Conservation (phyloP, 805 yeast genomes). For the Saturnispora besseyi region DNA sequence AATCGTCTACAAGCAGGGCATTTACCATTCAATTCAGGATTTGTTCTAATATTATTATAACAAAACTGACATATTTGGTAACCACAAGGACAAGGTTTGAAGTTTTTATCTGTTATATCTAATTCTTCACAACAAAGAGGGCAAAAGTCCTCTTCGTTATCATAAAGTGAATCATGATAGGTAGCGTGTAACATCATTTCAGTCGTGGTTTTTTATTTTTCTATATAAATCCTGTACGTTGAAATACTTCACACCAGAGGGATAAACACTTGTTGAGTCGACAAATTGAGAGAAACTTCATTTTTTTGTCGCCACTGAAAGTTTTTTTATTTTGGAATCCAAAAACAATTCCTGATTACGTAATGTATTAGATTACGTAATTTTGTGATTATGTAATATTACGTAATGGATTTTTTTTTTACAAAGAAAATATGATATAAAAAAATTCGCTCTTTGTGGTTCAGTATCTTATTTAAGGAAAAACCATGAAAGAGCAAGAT, state of each 20-base stretch:
- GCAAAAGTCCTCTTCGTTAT: slow-evolving; percentile 67
- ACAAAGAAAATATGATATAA: no score
- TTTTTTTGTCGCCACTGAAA: slow-evolving; percentile 1
- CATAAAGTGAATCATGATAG: slow-evolving; percentile 49
- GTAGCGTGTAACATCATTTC: slow-evolving; percentile 14
- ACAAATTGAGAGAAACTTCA: background rate
- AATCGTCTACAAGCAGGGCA: slow-evolving; percentile 97
- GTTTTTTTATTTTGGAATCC: background rate
- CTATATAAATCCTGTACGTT: background rate
- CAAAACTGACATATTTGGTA: slow-evolving; percentile 98
- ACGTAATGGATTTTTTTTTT: no score
- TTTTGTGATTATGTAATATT: background rate
- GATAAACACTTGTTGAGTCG: background rate
- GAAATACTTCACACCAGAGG: background rate
- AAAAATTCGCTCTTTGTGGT: no score
- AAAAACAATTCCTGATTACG: background rate
- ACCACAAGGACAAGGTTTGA: slow-evolving; percentile 99
- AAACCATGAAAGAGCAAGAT: no score
- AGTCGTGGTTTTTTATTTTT: slow-evolving; percentile 2
- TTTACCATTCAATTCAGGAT: slow-evolving; percentile 89
- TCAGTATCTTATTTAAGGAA: no score
- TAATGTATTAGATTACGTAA: background rate
- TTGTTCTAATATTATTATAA: slow-evolving; percentile 90
- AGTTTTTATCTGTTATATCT: slow-evolving; percentile 93
- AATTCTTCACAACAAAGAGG: slow-evolving; percentile 97